Evolutionary conservation across 2,329 filamentous ascomycete species (phyloP), one percentile per base, ranked within the genome.

Genomic region (Apiospora pterosperma): DNA sequence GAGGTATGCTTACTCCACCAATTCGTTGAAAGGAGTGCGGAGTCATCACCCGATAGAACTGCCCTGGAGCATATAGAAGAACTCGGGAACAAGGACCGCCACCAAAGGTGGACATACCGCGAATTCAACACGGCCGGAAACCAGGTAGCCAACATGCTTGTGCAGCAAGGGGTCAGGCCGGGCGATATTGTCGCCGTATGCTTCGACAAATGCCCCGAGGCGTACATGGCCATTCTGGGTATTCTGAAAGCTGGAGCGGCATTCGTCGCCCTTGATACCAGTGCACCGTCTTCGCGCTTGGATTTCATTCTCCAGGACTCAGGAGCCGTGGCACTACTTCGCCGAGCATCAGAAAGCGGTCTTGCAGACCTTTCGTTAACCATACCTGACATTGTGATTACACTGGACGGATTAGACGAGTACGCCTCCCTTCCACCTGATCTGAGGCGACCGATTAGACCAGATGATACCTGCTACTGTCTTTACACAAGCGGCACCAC

Each of bases 401-500:
- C 75, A 3, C 73, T 80, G 19, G 65, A 63, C 0, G 62, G 61
- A 1, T 67, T 87, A 8, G n/a, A 38, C 3, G 5, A 25, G 4
- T 64, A 69, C 31, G 21, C 66, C 36, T 3, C 65, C 68, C 48
- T 31, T 16, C 4, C 62, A 42, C 55, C 67, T 75, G 21, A 77
- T 76, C 5, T 66, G 65, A 16, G 73, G 80, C 36, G 69, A 65
- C n/a, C 74, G n/a, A 73, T 81, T 39, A 66, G 74, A 1, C 76
- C 85, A 5, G 79, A 84, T 25, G 85, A 89, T 68, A 87, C 88
- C 0, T 93, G 90, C 69, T 97, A 96, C 74, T 95, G 92, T 65
- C 82, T 97, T 1, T 97, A 96, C 75, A 97, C 93, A 0, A 95
- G 91, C 4, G 92, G 93, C 4, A 96, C 93, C 0, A 97, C 93